Evolutionary conservation across 352 stramenopile genomes (phyloP), one percentile per base, ranked within the genome.

Genomic region (Pythium coloratum): DNA sequence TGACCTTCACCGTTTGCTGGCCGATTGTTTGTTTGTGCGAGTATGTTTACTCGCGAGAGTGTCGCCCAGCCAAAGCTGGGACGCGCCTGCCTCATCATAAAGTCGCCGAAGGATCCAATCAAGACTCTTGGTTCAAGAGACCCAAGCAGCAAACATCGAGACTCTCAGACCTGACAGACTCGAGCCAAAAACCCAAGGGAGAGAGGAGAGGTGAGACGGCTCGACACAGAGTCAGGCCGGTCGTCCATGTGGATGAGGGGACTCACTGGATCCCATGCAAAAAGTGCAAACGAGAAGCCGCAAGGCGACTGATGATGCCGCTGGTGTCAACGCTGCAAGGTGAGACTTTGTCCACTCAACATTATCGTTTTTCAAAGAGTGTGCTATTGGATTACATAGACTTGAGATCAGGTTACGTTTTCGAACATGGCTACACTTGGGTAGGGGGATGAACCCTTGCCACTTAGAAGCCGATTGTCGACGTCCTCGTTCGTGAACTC

Each of bases 281-380:
- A 44, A 18, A 0, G 5, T 20, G 44, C 16, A 14, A 20, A 16
- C n/a, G 12, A 16, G 49, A 32, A 32, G 9, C 5, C n/a, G 30
- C 6, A 57, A 57, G n/a, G 28, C 13, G 2, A 1, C 3, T 20
- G 51, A 57, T 57, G 51, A 57, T 57, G 51, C 28, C 28, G 13
- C 13, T 4, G 20, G 28, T 38, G 54, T 59, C 54, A 47, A 59
- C 36, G 33, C 33, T 18, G 3, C 8, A 0, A 30, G 1, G 26
- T 36, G 30, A 24, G 54, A 46, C 54, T 10, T 47, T 46, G 36
- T 59, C 32, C 54, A 42, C 44, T 59, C 54, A 59, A 59, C 54
- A 59, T 28, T 51, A 51, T 51, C 18, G 6, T 51, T 28, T 51
- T 51, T 28, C 0, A 10, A 3, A 24, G 44, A 28, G 28, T 14